These are phyloP conservation scores for Leishmania aethiopica DNA, from an alignment of 208 protist species.

Conservation along the genomic window DNA sequence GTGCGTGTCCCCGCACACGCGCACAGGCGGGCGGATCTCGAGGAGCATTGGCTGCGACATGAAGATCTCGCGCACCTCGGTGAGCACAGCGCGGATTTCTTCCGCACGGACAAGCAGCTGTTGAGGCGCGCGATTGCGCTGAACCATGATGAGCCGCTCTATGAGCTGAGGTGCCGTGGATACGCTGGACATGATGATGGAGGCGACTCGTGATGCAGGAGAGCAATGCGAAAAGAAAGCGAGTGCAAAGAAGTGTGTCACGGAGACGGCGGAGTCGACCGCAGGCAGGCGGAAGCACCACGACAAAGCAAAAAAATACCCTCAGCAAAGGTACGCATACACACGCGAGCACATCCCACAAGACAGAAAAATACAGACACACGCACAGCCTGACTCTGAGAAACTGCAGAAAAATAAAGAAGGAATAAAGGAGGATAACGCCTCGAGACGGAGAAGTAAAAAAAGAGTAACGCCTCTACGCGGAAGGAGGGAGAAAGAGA, in stretches of 20 bases:
- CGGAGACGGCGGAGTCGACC: neutral
- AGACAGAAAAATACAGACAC: neutral
- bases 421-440: neutral
- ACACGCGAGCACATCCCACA: neutral
- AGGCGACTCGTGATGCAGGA: neutral
- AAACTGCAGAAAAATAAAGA: neutral
- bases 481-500: neutral
- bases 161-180: constrained; percentile 56
- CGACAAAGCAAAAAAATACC: neutral
- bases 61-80: constrained; percentile 83
- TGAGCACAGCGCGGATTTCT: constrained; percentile 79
- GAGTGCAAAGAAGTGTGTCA: neutral
- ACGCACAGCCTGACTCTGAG: neutral
- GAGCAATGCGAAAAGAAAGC: neutral
- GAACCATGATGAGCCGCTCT: constrained; percentile 63
- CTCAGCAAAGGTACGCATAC: neutral
- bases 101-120: constrained; percentile 66
- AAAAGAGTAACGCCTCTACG: neutral
- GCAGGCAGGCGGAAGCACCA: neutral
- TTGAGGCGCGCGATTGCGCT: constrained; percentile 45
- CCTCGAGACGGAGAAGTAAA: neutral
- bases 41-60: constrained; percentile 91
- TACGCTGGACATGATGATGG: neutral
- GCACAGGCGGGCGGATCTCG: constrained; percentile 87
- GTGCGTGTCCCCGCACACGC: constrained; percentile 97